Evolutionary conservation across 108 stramenopile genomes (phyloP).

Genomic region (Cyclotella choctawhatcheeana): DNA sequence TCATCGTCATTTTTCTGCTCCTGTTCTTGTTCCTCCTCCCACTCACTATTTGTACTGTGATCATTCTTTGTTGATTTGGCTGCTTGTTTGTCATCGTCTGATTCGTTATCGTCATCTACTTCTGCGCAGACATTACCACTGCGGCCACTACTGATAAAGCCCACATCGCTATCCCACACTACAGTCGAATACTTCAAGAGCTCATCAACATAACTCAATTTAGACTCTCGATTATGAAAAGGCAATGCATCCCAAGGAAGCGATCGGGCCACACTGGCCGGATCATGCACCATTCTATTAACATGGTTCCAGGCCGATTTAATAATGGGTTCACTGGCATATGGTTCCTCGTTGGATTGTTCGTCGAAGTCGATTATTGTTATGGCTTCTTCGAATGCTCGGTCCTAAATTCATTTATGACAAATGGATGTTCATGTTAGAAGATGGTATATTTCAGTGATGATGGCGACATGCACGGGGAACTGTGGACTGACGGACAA

Average conservation of each 20-base stretch:
- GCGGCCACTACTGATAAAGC: too few relatives aligned
- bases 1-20: neutral
- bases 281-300: neutral
- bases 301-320: constrained; percentile 5
- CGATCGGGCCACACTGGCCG: neutral
- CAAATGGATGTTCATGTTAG: too few relatives aligned
- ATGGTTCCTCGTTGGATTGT: neutral
- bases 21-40: neutral
- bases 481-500: neutral
- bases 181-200: neutral
- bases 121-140: too few relatives aligned
- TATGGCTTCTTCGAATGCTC: neutral
- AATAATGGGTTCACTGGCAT: neutral
- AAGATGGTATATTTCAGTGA: too few relatives aligned
- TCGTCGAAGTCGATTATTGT: neutral
- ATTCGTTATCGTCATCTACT: too few relatives aligned
- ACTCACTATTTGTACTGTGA: too few relatives aligned
- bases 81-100: too few relatives aligned
- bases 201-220: neutral
- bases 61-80: too few relatives aligned
- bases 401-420: too few relatives aligned
- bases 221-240: neutral
- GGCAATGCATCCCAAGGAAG: constrained; percentile 7
- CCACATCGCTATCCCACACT: constrained; percentile 5
- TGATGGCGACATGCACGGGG: neutral